A percentile compares a stretch with the other conserved stretches of the same genome.
Conservation (phyloP, 805 yeast genomes). For the Zygoascus flipseniorum region DNA sequence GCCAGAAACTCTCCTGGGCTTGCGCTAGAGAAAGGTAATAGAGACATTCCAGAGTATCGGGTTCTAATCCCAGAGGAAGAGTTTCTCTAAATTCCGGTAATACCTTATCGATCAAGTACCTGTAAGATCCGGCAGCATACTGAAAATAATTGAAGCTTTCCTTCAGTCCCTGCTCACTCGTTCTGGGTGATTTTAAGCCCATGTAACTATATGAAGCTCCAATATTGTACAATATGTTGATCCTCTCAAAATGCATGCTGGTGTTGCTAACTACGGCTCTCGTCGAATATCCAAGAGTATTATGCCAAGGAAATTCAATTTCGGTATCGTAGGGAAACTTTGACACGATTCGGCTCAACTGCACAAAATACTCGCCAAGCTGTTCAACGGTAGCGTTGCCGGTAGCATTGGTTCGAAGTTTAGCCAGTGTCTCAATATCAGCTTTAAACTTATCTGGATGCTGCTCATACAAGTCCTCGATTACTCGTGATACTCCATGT, state of each 20-base stretch:
- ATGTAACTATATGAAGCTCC: conserved; percentile 55
- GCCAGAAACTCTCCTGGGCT: conserved; percentile 85
- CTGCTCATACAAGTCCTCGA: conserved; percentile 41
- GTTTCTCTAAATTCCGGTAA: conserved; percentile 17
- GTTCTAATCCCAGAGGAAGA: conserved; percentile 41
- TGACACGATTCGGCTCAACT: conserved; percentile 13
- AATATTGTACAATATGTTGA: conserved; percentile 58
- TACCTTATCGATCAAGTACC: conserved; percentile 26
- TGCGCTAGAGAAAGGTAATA: conserved; percentile 59
- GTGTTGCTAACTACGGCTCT: conserved; percentile 38
- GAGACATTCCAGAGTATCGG: conserved; percentile 43
- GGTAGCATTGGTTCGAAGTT: conserved; percentile 21
- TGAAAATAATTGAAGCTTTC: conserved; percentile 59
- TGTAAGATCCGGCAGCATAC: conserved; percentile 59
- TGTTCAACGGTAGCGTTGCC: neutral
- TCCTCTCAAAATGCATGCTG: conserved; percentile 51
- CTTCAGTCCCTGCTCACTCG: conserved; percentile 47
- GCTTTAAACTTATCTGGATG: conserved; percentile 33
- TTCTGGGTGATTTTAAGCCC: conserved; percentile 38
- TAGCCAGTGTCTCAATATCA: conserved; percentile 29
- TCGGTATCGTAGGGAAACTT: conserved; percentile 57
- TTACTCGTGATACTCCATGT: conserved; percentile 33
- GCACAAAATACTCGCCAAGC: conserved; percentile 17
- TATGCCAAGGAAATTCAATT: conserved; percentile 63
- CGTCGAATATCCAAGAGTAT: conserved; percentile 51